Evolutionary conservation across 139 green algal genomes (phyloP), one percentile per base, ranked within the genome.

Genomic region (Micractinium conductrix): DNA sequence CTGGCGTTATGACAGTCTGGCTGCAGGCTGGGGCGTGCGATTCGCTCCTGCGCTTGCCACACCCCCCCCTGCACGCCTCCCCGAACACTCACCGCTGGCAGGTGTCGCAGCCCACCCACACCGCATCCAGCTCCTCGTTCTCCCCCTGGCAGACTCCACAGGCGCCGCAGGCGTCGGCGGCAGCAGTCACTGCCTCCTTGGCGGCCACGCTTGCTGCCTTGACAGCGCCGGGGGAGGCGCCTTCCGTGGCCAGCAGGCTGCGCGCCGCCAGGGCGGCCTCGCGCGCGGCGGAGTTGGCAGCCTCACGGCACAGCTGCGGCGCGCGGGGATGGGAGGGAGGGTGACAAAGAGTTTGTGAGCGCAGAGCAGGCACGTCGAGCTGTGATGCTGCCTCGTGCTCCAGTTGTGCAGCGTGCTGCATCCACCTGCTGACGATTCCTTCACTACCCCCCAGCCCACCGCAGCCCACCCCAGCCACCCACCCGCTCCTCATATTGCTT

Each of bases 81-180:
- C 33, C 21, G 2, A 35, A 35, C 35, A 12, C 76, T 24, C 68
- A 79, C 80, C 74, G 69, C 30, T 90, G 84, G 85, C 91, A 93
- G 8, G 37, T 67, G 76, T 91, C 87, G 75, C 91, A 93, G 45
- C 28, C 71, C 8, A 93, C 84, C 90, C 90, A 93, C 2, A 86
- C 68, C 1, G 22, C 84, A 40, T 91, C 86, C 76, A 81, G 60
- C 43, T 87, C 80, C 26, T 60, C 71, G 12, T 71, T 80, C 33
- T 92, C 85, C 16, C 80, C 87, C 30, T 87, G 85, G 40, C 48
- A 35, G 3, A 50, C 72, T 28, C 63, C 73, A 78, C 91, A 93
- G 21, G 84, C 35, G 16, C 53, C 84, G 74, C 91, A 91, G 30
- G 78, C 74, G 58, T 93, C 90, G 0, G 85, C 78, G 16, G 86